A percentile compares a stretch with the other conserved stretches of the same genome.
These are phyloP conservation scores for Colletotrichum sp. DNA, from an alignment of 2,329 filamentous ascomycete species.

Conservation along the genomic window DNA sequence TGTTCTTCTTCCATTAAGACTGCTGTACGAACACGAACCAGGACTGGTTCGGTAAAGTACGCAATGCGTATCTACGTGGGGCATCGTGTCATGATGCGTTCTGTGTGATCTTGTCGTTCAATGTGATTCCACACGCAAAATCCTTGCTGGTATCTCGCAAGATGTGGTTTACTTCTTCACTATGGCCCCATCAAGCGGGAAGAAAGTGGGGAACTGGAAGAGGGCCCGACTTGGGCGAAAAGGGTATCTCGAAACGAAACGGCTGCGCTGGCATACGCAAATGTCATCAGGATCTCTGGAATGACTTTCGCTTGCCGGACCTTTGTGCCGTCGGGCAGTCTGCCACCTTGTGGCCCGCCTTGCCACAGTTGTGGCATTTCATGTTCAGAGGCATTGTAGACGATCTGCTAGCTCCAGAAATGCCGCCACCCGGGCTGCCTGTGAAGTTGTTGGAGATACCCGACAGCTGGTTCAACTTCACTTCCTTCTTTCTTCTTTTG, in stretches of 20 bases:
- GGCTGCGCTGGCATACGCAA: background rate
- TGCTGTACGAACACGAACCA: background rate
- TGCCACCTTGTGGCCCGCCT: conserved; percentile 62
- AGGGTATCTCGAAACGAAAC: conserved; percentile 11
- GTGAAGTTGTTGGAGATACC: conserved; percentile 56
- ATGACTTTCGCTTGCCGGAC: conserved; percentile 1
- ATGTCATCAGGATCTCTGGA: background rate
- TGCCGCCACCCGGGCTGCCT: background rate
- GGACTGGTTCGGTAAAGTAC: no score
- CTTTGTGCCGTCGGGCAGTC: conserved; percentile 53
- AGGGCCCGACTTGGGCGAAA: background rate
- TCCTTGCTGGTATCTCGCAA: background rate
- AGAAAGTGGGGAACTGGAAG: background rate
- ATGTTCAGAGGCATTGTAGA: conserved; percentile 37
- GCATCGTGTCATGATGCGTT: background rate
- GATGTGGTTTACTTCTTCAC: background rate
- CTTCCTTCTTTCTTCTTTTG: conserved; percentile 67
- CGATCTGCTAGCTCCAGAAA: conserved; percentile 17
- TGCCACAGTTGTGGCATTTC: conserved; percentile 66
- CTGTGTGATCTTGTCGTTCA: background rate
- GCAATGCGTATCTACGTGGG: background rate
- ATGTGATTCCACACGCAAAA: background rate
- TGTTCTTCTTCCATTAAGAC: background rate
- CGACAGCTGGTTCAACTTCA: conserved; percentile 67
- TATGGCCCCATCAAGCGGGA: background rate